Conservation (phyloP, 2,329 filamentous ascomycete species). For the Colletotrichum endophyticum region DNA sequence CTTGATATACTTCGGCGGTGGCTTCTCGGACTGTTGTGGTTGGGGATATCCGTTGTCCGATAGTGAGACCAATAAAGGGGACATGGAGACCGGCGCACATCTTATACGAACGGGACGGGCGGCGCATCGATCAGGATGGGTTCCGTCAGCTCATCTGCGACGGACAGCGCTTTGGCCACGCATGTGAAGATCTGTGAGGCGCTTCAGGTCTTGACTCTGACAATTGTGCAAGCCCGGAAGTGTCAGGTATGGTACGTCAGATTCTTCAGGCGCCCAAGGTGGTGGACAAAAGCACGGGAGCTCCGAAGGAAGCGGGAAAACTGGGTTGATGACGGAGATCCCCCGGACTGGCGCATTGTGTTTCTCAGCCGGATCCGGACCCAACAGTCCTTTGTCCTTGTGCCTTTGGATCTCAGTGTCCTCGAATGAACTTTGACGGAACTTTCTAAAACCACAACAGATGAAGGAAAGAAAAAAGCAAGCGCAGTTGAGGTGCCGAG, state of each 20-base stretch:
- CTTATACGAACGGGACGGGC: constrained; percentile 10
- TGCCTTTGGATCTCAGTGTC: background rate
- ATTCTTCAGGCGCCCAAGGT: background rate
- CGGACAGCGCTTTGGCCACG: constrained; percentile 14
- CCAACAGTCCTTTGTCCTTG: background rate
- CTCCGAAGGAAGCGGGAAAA: background rate
- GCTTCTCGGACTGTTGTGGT: constrained; percentile 20
- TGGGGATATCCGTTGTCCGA: constrained; percentile 38
- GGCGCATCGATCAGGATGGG: background rate
- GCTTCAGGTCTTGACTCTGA: background rate
- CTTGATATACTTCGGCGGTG: constrained; percentile 16
- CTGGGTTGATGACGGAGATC: background rate
- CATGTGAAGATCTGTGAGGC: constrained; percentile 5
- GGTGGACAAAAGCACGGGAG: background rate
- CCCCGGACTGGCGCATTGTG: background rate
- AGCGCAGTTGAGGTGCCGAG: background rate
- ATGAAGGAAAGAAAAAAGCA: background rate
- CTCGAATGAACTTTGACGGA: background rate
- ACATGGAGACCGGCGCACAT: background rate
- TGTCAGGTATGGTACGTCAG: background rate
- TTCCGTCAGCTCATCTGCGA: constrained; percentile 4
- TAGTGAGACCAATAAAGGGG: background rate
- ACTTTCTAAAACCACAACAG: background rate
- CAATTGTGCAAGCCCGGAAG: background rate
- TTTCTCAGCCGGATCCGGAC: background rate